Evolutionary conservation across 257 asterid genomes (phyloP).

Genomic region (Solanum piurae): DNA sequence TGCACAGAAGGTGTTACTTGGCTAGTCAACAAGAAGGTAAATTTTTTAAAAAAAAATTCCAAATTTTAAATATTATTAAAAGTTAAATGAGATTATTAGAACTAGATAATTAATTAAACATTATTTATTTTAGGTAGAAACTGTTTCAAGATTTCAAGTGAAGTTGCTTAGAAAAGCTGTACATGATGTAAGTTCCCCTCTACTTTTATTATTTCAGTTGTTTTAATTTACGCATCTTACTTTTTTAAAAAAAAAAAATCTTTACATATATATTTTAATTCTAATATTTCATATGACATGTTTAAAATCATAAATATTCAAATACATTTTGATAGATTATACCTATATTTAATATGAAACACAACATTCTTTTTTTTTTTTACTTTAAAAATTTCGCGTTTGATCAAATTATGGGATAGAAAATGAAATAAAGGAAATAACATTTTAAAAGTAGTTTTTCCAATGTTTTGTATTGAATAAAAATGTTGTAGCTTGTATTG

Average conservation of each 20-base stretch:
- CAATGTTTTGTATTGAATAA: neutral
- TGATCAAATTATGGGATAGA: neutral
- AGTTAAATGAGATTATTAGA: neutral
- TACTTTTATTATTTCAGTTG: neutral
- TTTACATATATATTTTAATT: neutral
- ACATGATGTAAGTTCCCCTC: conserved; percentile 47
- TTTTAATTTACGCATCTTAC: neutral
- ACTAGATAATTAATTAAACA: neutral
- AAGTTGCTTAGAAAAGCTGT: conserved; percentile 49
- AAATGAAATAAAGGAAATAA: neutral
- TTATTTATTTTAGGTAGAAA: conserved; percentile 33
- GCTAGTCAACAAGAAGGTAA: conserved; percentile 48
- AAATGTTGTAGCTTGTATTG: neutral
- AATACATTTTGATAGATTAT: neutral
- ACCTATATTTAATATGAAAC: neutral
- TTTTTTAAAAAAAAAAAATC: neutral
- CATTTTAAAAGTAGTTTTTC: neutral
- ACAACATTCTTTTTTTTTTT: neutral
- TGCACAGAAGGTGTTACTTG: conserved; percentile 70
- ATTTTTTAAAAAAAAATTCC: too few species aligned
- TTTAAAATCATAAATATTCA: neutral
- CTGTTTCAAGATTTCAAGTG: conserved; percentile 48
- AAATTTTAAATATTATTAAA: neutral
- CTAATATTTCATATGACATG: neutral
- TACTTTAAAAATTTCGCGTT: neutral